These are phyloP conservation scores for Oryza meyeriana DNA, from an alignment of 176 grass and related monocot species.

Conservation along the genomic window DNA sequence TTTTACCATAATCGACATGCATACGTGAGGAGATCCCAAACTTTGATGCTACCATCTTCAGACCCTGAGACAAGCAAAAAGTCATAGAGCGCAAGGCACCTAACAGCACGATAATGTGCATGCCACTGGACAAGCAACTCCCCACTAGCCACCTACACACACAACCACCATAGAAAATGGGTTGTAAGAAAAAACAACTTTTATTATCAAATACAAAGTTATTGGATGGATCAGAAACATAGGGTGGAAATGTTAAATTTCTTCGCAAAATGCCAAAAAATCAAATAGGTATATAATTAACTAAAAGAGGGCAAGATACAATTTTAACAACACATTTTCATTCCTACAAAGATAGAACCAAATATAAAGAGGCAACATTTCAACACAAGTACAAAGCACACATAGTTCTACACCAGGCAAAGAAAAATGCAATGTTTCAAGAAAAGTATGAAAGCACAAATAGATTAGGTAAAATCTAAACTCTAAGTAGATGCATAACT, in stretches of 20 bases:
- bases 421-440: background rate
- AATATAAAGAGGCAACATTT: background rate
- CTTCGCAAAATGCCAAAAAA: background rate
- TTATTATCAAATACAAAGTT: background rate
- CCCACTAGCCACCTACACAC: conserved; percentile 64
- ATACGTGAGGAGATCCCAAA: conserved; percentile 92
- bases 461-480: background rate
- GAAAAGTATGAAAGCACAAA: background rate
- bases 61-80: conserved; percentile 75
- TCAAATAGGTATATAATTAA: background rate
- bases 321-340: background rate
- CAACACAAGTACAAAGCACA: background rate
- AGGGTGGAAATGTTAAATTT: background rate
- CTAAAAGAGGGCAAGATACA: background rate
- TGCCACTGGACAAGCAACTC: conserved; percentile 81
- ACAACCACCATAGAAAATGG: background rate
- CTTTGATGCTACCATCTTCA: conserved; percentile 65
- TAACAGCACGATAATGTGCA: conserved; percentile 79
- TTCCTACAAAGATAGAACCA: background rate
- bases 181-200: background rate
- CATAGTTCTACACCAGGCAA: background rate
- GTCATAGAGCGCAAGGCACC: conserved; percentile 68
- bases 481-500: background rate
- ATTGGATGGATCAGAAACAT: background rate
- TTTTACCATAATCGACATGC: conserved; percentile 29